These are phyloP conservation scores for Kodamaea restingae DNA, from an alignment of 805 yeast species.

Conservation along the genomic window DNA sequence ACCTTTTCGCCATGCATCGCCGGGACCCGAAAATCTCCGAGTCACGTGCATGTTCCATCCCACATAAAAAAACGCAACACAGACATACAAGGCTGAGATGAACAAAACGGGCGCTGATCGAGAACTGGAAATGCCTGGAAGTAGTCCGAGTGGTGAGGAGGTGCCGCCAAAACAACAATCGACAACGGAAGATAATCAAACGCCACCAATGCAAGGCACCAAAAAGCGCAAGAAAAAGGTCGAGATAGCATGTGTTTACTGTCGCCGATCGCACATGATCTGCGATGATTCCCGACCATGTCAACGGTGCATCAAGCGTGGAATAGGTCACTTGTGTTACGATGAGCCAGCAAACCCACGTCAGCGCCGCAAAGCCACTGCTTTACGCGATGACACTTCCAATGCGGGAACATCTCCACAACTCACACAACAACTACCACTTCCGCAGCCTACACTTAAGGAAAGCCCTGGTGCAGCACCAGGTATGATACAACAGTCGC, in stretches of 20 bases:
- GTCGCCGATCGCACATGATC: slow-evolving; percentile 90
- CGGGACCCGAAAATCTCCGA: slow-evolving; percentile 1
- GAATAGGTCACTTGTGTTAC: slow-evolving; percentile 82
- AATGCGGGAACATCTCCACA: slow-evolving; percentile 4
- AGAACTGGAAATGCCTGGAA: background rate
- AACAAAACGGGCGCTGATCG: background rate
- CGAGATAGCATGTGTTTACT: slow-evolving; percentile 78
- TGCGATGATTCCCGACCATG: slow-evolving; percentile 81
- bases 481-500: background rate
- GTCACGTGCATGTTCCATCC: background rate
- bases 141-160: background rate
- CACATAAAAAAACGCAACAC: background rate
- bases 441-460: slow-evolving; percentile 6
- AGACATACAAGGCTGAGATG: background rate
- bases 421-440: slow-evolving; percentile 6
- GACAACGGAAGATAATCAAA: background rate
- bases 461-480: background rate
- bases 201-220: background rate
- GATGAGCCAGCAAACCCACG: slow-evolving; percentile 56
- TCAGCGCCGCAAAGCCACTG: slow-evolving; percentile 37
- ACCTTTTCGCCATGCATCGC: background rate
- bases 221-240: slow-evolving; percentile 47
- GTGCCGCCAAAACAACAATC: background rate
- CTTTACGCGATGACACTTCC: slow-evolving; percentile 12
- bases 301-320: slow-evolving; percentile 77